phyloP scores from a whole-genome alignment of 2,329 filamentous ascomycete genomes.

The Lachnellula occidentalis region DNA sequence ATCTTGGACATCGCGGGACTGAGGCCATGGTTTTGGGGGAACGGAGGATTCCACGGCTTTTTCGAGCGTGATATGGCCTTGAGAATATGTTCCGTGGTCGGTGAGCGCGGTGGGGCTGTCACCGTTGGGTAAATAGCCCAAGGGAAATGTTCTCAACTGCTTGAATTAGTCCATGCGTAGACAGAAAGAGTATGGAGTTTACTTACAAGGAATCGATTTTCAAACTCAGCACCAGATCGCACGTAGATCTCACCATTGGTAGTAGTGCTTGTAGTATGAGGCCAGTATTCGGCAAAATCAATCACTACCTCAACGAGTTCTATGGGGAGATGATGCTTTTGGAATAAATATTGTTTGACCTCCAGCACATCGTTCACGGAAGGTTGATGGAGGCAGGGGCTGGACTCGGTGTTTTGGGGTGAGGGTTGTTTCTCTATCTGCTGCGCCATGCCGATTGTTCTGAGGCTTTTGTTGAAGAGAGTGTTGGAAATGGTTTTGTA shows the following conservation, averaged over 20 bases:
- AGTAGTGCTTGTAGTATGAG: conserved; percentile 36
- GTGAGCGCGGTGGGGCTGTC: neutral
- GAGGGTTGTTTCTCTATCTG: neutral
- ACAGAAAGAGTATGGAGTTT: neutral
- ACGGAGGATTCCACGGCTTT: neutral
- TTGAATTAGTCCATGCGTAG: conserved; percentile 1
- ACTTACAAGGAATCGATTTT: conserved; percentile 40
- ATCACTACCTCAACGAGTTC: conserved; percentile 53
- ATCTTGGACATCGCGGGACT: conserved; percentile 1
- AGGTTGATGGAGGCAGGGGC: conserved; percentile 31
- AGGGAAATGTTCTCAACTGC: conserved; percentile 27
- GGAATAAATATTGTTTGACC: conserved; percentile 43
- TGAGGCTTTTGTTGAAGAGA: neutral
- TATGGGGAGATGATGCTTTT: conserved; percentile 41
- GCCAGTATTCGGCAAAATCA: conserved; percentile 60
- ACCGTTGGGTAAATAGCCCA: conserved; percentile 14
- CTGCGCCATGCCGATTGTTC: neutral
- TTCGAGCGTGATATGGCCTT: neutral
- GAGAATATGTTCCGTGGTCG: neutral
- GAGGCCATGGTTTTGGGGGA: conserved; percentile 12
- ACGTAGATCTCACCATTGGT: conserved; percentile 3
- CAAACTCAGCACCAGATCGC: conserved; percentile 13
- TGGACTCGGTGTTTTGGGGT: neutral
- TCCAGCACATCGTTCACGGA: conserved; percentile 44
- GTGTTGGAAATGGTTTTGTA: neutral